Base-by-base conservation (phyloP, 1,139 yeast genomes). In the Lodderomyces margitis region DNA sequence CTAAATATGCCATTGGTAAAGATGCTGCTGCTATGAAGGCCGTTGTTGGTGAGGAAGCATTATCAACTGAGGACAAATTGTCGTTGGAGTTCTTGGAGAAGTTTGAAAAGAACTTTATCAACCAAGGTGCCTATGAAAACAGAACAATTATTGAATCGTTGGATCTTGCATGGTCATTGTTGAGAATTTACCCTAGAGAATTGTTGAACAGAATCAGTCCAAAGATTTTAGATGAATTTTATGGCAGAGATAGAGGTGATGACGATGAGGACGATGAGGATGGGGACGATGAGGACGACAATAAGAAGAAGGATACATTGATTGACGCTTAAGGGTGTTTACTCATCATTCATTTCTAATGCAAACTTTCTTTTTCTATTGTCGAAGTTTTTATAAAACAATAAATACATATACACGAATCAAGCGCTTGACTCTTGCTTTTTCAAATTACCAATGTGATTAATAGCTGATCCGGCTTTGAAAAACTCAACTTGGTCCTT, bases 21-120 rank as follows among this genome's bases (percentile, higher is more conserved):
- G 99, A 92, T 70, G 99, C 98, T 24, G 98, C 98, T 39, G 97
- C 98, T 56, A 92, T 92, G 99, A 92, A 92, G 74, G 96, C 98
- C n/a, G 99, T 92, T 53, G 99, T 92, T 56, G 99, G 99, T 80
- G 99, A 92, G 70, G 99, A 92, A 70, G 98, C 99, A 32, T 78
- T 92, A 59, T 89, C 97, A 28, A 87, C 88, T 53, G 99, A 92
- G 70, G 99, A 92, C 71, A 94, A 92, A 71, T 79, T 92, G 53
- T 92, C 98, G 1, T 78, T 92, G 60, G 99, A 92, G 73, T 92
- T 92, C 66, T 81, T 92, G 72, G 98, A 94, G 64, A 92, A 92
- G 74, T 92, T 92, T 59, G 99, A 92, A 70, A 88, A 87, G 77
- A 85, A 92, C 43, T 94, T 94, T 61, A 88, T 92, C 57, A 64